phyloP scores from a whole-genome alignment of 805 yeast genomes.

The Clavispora phyllophila region DNA sequence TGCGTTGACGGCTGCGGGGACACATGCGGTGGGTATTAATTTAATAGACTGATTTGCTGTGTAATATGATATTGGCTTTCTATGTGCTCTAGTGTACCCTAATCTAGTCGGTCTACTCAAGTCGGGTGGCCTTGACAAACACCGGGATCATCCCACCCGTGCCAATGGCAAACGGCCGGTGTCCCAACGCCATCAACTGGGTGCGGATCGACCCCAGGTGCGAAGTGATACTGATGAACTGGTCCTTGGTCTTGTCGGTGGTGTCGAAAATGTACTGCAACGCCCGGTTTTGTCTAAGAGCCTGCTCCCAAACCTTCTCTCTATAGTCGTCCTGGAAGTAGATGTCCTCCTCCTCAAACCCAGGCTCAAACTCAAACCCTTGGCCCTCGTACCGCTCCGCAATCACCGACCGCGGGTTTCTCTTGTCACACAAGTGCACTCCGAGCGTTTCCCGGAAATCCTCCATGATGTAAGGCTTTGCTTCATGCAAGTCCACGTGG shows the following conservation, averaged over 20 bases:
- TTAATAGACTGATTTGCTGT: neutral
- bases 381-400: constrained; percentile 35
- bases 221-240: constrained; percentile 39
- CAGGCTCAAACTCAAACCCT: constrained; percentile 39
- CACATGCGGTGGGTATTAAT: neutral
- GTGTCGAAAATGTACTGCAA: constrained; percentile 32
- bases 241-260: constrained; percentile 15
- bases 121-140: constrained; percentile 39
- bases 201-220: constrained; percentile 50
- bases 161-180: constrained; percentile 43
- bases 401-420: constrained; percentile 34
- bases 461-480: constrained; percentile 40
- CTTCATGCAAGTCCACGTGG: constrained; percentile 15
- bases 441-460: constrained; percentile 47
- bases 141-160: constrained; percentile 58
- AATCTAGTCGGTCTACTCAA: too few species aligned
- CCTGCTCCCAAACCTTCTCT: constrained; percentile 39
- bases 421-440: constrained; percentile 46
- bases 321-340: constrained; percentile 35
- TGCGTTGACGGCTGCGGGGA: neutral
- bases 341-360: constrained; percentile 43
- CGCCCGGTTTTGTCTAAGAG: constrained; percentile 28
- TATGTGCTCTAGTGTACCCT: neutral
- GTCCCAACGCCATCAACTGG: constrained; percentile 43
- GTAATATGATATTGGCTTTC: neutral